These are phyloP conservation scores for Plasmodium gonderi DNA, from an alignment of 169 alveolate species.

Conservation along the genomic window DNA sequence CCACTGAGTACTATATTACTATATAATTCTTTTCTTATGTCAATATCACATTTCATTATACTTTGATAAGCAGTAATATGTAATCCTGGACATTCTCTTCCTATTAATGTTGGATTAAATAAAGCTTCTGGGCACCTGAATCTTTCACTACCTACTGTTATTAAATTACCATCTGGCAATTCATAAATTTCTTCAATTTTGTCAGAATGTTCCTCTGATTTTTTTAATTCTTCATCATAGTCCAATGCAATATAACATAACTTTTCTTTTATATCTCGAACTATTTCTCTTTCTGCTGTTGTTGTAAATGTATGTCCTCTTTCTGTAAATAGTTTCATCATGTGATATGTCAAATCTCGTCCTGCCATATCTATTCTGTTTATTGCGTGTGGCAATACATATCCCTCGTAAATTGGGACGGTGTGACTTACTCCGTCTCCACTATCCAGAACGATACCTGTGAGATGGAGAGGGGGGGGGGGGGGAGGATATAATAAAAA, in stretches of 20 bases:
- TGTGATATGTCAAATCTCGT: slow-evolving; percentile 95
- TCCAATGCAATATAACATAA: slow-evolving; percentile 96
- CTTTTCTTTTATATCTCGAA: slow-evolving; percentile 98
- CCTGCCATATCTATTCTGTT: slow-evolving; percentile 98
- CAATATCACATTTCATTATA: slow-evolving; percentile 97
- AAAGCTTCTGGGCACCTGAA: slow-evolving; percentile 98
- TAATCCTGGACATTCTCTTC: slow-evolving; percentile 96
- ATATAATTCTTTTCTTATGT: slow-evolving; percentile 96
- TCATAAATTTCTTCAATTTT: slow-evolving; percentile 96
- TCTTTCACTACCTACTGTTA: slow-evolving; percentile 96
- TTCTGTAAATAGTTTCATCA: slow-evolving; percentile 95
- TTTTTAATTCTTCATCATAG: slow-evolving; percentile 94
- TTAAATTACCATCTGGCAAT: slow-evolving; percentile 98
- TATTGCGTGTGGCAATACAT: slow-evolving; percentile 98
- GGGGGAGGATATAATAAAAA: not conserved
- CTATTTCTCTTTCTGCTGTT: slow-evolving; percentile 97
- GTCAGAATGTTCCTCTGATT: slow-evolving; percentile 90
- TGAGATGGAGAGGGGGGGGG: no score
- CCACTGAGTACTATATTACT: slow-evolving; percentile 97
- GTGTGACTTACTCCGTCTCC: slow-evolving; percentile 99
- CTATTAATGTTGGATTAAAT: slow-evolving; percentile 95
- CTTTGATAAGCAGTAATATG: slow-evolving; percentile 96
- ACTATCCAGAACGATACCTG: slow-evolving; percentile 95
- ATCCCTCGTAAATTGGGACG: slow-evolving; percentile 99
- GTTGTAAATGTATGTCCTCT: slow-evolving; percentile 97